Evolutionary conservation across 768 basidiomycete genomes (phyloP), one percentile per base, ranked within the genome.

Genomic region (Mycena rebaudengoi): DNA sequence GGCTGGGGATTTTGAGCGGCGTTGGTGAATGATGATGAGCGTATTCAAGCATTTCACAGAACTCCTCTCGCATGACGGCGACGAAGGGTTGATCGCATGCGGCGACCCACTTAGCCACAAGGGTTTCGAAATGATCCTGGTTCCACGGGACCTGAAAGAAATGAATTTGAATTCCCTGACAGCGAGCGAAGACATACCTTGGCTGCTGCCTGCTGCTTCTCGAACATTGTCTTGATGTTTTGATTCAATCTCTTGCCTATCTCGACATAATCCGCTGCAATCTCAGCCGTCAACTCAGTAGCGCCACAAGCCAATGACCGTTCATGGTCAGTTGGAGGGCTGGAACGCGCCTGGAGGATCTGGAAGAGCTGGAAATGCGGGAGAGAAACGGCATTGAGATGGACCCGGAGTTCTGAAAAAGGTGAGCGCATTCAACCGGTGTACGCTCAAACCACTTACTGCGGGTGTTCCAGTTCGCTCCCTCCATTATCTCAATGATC

Each of bases 51-150:
- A 61, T 33, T 18, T 61, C 60, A 16, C 35, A 13, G 16, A 61
- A 61, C 23, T 61, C 60, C 1, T n/a, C 26, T 26, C 11, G 25
- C 12, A 12, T 53, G n/a, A 61, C 60, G 11, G 50, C 49, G 4
- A 33, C 20, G 50, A 61, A 61, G 1, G 60, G 60, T 32, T 61
- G 60, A 21, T 61, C 50, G 13, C 60, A 52, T 4, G 60, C 50
- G 0, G 50, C 60, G 4, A 61, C 52, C 50, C 60, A 61, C 21
- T 52, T 60, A 18, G 58, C 58, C 3, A 60, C 26, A 2, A 60
- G 32, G 12, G 7, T n/a, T 41, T 60, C 58, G 16, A 60, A 60
- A 30, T 60, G 58, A 3, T 60, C 58, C 16, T 60, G 58, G 14
- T 46, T 12, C 58, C 58, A 60, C 10, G 58, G 48, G 32, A 43